Evolutionary conservation across 148 eudicot species (phyloP).

Genomic region (Beta vulgaris): DNA sequence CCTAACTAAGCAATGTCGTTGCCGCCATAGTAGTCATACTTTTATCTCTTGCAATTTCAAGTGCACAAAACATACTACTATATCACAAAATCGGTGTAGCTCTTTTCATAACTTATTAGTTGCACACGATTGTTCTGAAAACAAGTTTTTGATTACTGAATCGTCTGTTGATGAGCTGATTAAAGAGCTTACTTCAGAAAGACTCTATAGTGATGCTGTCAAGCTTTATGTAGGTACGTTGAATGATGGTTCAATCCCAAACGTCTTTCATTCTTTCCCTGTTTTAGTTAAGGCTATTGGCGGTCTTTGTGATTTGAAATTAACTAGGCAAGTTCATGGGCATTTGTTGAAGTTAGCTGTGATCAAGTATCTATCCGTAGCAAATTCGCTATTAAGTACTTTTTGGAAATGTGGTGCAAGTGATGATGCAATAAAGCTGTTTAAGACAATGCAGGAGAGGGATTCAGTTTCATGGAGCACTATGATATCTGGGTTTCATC

Average conservation of each 20-base stretch:
- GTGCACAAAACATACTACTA: not conserved
- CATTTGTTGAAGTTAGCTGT: constrained; percentile 32
- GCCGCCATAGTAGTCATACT: not conserved
- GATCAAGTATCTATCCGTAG: constrained; percentile 30
- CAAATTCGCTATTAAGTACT: constrained; percentile 33
- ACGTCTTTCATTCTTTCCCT: constrained; percentile 23
- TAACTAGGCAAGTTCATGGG: constrained; percentile 31
- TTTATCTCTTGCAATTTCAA: constrained; percentile 13
- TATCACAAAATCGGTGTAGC: constrained; percentile 6
- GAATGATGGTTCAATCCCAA: constrained; percentile 3
- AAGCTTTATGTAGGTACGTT: constrained; percentile 26
- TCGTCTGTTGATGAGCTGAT: constrained; percentile 23
- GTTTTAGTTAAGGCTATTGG: constrained; percentile 37
- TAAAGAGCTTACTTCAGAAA: constrained; percentile 24
- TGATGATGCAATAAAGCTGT: constrained; percentile 29
- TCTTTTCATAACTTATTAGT: not conserved
- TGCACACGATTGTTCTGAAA: not conserved
- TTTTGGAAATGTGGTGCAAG: constrained; percentile 32
- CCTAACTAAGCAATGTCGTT: not conserved
- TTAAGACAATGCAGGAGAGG: constrained; percentile 26
- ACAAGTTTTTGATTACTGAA: constrained; percentile 7
- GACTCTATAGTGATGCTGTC: constrained; percentile 28
- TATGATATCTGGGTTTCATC: constrained; percentile 36
- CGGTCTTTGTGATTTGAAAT: constrained; percentile 20
- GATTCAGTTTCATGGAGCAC: constrained; percentile 38